Base-by-base conservation (phyloP, 768 basidiomycete species). In the Trametes punicea region DNA sequence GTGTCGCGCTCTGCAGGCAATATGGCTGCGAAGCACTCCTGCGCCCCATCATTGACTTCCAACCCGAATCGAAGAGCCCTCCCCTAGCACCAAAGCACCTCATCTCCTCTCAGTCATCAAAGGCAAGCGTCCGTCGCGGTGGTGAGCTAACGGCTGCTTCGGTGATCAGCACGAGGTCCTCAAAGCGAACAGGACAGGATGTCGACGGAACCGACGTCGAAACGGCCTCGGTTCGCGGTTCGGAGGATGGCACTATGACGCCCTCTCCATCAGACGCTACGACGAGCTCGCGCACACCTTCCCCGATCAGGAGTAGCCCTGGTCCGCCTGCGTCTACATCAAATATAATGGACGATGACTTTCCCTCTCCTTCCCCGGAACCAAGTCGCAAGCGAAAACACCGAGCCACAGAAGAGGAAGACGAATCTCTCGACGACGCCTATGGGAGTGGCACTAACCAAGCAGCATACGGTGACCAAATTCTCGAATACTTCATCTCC, bases 401-500 rank as follows among this genome's bases (percentile, higher is more conserved):
- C 45, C 77, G 75, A 41, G 72, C 76, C 27, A 66, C 65, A 15
- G 77, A 80, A 60, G 77, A 79, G 30, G 74, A 73, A 21, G 75
- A 78, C 21, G 66, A 65, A 20, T 74, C 75, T 13, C 83, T 81
- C 16, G 73, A 71, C 4, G 82, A 78, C 34, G 64, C 65, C 18
- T 53, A 60, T 4, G 76, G 69, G 55, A 84, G 81, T 60, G 81
- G 79, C 21, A 56, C 61, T 3, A 71, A 71, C 46, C 74, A 81
- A 27, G 79, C 85, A 38, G 76, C 81, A n/a, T 98, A 98, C 67
- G 93, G 88, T 31, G 95, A 98, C 72, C 90, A 93, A 69, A 93
- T 99, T 57, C 79, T 99, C 63, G 96, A 98, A 74, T 98, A 97
- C 74, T 99, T 98, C 71, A 93, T 99, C 63, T 96, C 96, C 41